A percentile compares a stretch with the other conserved stretches of the same genome.
These are phyloP conservation scores for Breviolum minutum DNA, from an alignment of 73 alveolate genomes.

Conservation along the genomic window DNA sequence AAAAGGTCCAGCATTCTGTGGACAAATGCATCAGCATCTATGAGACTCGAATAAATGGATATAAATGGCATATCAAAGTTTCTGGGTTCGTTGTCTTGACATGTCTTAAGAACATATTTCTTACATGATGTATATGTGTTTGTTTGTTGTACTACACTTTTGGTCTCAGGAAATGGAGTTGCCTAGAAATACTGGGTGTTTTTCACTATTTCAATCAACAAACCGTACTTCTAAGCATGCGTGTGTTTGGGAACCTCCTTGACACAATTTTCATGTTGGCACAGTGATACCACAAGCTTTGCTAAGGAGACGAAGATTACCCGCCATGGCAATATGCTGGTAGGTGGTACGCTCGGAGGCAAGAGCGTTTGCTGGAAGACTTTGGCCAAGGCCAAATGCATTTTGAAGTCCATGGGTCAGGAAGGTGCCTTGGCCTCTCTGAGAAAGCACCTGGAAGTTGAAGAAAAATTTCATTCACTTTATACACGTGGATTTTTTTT, in stretches of 20 bases:
- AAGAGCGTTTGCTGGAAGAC: conserved; percentile 99
- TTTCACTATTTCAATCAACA: conserved; percentile 95
- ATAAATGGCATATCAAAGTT: background rate
- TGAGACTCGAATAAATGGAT: conserved; percentile 12
- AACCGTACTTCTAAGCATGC: no score
- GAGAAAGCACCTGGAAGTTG: background rate
- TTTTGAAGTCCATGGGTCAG: conserved; percentile 91
- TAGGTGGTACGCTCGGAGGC: conserved; percentile 99
- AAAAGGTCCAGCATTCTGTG: conserved; percentile 96
- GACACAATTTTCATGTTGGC: background rate
- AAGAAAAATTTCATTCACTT: no score
- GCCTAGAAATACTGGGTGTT: conserved; percentile 58
- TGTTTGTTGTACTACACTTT: background rate
- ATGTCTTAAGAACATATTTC: no score
- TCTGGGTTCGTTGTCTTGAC: no score
- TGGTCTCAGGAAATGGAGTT: background rate
- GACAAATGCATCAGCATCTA: conserved; percentile 96
- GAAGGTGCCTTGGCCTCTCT: conserved; percentile 44
- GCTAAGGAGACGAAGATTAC: conserved; percentile 93
- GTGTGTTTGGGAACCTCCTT: background rate
- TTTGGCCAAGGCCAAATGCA: conserved; percentile 97
- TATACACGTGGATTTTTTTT: no score
- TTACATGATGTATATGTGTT: no score
- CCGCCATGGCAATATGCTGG: conserved; percentile 97
- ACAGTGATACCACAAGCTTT: no score